Base-by-base conservation (phyloP, 2,329 filamentous ascomycete species). In the Aotearoamyces nothofagi region DNA sequence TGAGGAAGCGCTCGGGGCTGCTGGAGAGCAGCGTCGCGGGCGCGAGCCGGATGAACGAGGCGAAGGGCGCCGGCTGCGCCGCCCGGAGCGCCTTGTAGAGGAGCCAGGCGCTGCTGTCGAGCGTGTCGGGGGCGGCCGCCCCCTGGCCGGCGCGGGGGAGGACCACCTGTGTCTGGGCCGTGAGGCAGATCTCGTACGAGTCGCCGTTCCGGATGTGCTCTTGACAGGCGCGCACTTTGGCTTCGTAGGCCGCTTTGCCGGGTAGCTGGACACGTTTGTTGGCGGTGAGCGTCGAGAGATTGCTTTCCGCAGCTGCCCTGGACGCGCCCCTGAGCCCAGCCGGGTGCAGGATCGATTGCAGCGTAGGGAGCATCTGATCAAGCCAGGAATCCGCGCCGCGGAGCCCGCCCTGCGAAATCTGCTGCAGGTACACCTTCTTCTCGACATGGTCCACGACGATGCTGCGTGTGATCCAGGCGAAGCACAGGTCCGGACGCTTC, bases 1-100 rank as follows among this genome's bases (percentile, higher is more conserved):
- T 70, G 10, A 96, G 66, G 47, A 93, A 96, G 3, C 86, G 78
- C 54, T 96, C 87, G 0, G 87, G 87, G 4, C 82, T 92, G 43
- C 77, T 80, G 51, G 78, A 80, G 24, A 92, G 60, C 16, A 96
- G 63, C 2, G 81, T 84, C 3, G 69, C 67, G 17, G 56, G 52
- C 3, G 70, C 69, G 10, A 94, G 64, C 8, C 70, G 72, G 32
- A 92, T 58, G 48, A 80, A 93, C 1, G 82, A 84, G 14, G 80
- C 79, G 54, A 92, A 53, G 2, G 52, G 52, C 1, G 49, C 45
- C 3, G 49, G 46, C 32, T 51, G 45, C 7, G 34, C 35, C 9
- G 25, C 15, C 5, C 47, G 45, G 12, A 52, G 43, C 6, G 33
- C 37, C 11, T 41, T 43, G 28, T 51, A 52, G 5, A 51, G 40